Percentiles rank a stretch among this genome's conserved stretches.
These are phyloP conservation scores for Macadamia tetraphylla DNA, from an alignment of 164 flowering plant genomes.

Conservation along the genomic window DNA sequence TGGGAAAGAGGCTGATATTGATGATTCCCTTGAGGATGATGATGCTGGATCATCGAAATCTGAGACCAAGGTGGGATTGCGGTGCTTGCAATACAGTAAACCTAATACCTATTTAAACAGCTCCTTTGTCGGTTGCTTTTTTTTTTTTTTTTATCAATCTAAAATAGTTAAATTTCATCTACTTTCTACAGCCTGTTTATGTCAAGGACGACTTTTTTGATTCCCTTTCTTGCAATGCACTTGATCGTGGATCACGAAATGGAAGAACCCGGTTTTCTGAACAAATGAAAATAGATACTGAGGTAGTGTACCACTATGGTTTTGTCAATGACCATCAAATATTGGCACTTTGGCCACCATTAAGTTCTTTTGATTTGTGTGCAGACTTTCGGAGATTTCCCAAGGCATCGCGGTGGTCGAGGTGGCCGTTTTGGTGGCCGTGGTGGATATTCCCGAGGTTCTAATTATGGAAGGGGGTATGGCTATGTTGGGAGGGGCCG, in stretches of 20 bases:
- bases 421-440: conserved; percentile 66
- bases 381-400: conserved; percentile 79
- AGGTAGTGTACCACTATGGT: conserved; percentile 37
- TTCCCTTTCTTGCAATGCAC: conserved; percentile 58
- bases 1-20: conserved; percentile 29
- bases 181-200: conserved; percentile 52
- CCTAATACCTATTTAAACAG: neutral
- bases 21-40: conserved; percentile 39
- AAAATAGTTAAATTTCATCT: neutral
- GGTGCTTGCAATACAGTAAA: neutral
- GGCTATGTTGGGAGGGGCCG: conserved; percentile 65
- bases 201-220: conserved; percentile 89
- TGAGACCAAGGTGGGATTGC: conserved; percentile 36
- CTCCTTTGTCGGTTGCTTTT: neutral
- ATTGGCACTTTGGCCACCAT: neutral
- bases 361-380: neutral
- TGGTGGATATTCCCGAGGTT: conserved; percentile 52
- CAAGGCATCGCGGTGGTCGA: conserved; percentile 61
- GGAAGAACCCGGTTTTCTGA: conserved; percentile 67
- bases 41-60: conserved; percentile 30
- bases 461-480: conserved; percentile 55
- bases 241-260: conserved; percentile 36
- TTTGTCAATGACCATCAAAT: neutral
- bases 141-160: neutral
- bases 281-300: conserved; percentile 65